phyloP scores from a whole-genome alignment of 352 stramenopile species.

The Globisporangium lucens region DNA sequence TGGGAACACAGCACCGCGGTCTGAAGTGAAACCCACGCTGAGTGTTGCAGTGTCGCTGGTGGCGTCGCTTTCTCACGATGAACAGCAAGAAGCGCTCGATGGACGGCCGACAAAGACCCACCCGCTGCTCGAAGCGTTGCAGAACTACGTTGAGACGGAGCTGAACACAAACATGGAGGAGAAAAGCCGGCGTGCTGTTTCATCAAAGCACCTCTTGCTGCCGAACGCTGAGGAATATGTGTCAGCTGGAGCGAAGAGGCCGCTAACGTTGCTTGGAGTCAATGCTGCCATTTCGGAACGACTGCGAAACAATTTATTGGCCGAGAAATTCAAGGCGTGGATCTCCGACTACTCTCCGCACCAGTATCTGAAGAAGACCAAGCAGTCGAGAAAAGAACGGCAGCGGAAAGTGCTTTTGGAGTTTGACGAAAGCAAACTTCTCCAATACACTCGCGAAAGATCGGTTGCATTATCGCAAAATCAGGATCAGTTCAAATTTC shows the following conservation, averaged over 20 bases:
- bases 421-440: constrained; percentile 38
- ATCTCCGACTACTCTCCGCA: constrained; percentile 37
- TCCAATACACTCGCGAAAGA: constrained; percentile 22
- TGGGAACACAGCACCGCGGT: background rate
- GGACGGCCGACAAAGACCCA: constrained; percentile 59
- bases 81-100: constrained; percentile 67
- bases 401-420: constrained; percentile 39
- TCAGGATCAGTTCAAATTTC: constrained; percentile 7
- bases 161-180: constrained; percentile 24
- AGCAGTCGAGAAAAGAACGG: constrained; percentile 33
- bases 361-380: constrained; percentile 29
- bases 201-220: constrained; percentile 31
- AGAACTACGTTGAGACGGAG: constrained; percentile 64
- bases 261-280: constrained; percentile 25
- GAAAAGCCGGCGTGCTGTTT: constrained; percentile 17
- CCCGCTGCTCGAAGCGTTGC: constrained; percentile 56
- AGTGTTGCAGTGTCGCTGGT: constrained; percentile 71
- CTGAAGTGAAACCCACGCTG: constrained; percentile 38
- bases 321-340: constrained; percentile 47
- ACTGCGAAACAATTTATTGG: constrained; percentile 33
- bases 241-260: constrained; percentile 15
- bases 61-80: constrained; percentile 64
- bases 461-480: constrained; percentile 14
- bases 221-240: constrained; percentile 38
- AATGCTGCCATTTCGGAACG: constrained; percentile 38